Evolutionary conservation across 148 eudicot species (phyloP).

Genomic region (Salicornia ramosissima): DNA sequence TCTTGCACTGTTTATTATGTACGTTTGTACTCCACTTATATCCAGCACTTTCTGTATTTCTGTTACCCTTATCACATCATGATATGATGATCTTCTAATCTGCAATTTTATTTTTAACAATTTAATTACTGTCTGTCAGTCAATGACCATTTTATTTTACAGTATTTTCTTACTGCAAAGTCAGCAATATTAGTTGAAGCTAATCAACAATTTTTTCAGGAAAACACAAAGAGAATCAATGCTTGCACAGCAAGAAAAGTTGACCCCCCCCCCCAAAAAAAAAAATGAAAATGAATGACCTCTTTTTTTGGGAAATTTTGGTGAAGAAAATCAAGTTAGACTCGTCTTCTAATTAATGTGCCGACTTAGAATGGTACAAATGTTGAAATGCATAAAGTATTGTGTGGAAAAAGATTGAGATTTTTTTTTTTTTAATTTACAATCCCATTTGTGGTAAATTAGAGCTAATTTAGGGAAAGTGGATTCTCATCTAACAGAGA

Average conservation of each 20-base stretch:
- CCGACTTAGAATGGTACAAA: conserved; percentile 13
- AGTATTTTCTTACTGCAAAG: conserved; percentile 4
- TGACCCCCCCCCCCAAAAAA: background rate
- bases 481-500: background rate
- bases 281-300: background rate
- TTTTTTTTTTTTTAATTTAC: conserved; percentile 13
- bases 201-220: conserved; percentile 19
- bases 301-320: conserved; percentile 9
- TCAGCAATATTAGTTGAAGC: conserved; percentile 28
- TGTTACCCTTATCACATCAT: conserved; percentile 82
- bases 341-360: background rate
- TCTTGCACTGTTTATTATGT: conserved; percentile 84
- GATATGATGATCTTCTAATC: conserved; percentile 94
- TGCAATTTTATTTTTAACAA: too few relatives aligned
- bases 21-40: conserved; percentile 74
- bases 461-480: conserved; percentile 4
- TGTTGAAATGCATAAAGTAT: conserved; percentile 18
- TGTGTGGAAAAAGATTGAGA: conserved; percentile 11
- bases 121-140: too few relatives aligned
- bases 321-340: conserved; percentile 1
- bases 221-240: background rate
- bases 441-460: conserved; percentile 13
- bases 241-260: conserved; percentile 28
- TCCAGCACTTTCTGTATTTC: conserved; percentile 84
- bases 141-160: too few relatives aligned